Conservation (phyloP, 768 basidiomycete species). For the Russula ochroleuca region DNA sequence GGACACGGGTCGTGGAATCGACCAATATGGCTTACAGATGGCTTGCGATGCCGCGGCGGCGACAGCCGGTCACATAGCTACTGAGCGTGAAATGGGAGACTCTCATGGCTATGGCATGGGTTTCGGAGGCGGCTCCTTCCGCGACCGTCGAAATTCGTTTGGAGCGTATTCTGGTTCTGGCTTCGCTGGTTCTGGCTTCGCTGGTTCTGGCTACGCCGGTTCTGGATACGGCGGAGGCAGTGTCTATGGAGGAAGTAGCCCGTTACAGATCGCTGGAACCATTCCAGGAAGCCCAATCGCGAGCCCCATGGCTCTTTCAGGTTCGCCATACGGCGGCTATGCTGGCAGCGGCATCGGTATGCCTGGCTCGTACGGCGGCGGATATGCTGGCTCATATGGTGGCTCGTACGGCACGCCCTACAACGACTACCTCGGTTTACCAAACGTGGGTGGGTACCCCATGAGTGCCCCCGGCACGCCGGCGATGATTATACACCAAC, state of each 20-base stretch:
- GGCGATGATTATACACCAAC: not conserved
- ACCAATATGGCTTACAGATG: slow-evolving; percentile 22
- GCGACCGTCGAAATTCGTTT: slow-evolving; percentile 16
- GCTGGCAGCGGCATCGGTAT: not conserved
- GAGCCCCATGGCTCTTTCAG: slow-evolving; percentile 4
- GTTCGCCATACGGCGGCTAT: slow-evolving; percentile 1
- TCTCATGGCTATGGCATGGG: slow-evolving; percentile 2
- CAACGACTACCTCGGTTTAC: slow-evolving; percentile 1
- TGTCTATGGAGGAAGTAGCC: slow-evolving; percentile 7
- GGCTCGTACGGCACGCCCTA: slow-evolving; percentile 8
- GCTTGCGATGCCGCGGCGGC: slow-evolving; percentile 24
- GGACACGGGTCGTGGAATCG: slow-evolving; percentile 41
- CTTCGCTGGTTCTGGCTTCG: slow-evolving; percentile 13
- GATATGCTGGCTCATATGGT: slow-evolving; percentile 6
- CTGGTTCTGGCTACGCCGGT: not conserved
- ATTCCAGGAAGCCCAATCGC: not conserved
- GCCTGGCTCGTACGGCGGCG: slow-evolving; percentile 15
- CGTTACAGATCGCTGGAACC: not conserved
- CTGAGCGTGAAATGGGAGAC: slow-evolving; percentile 18
- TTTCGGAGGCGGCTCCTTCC: slow-evolving; percentile 13
- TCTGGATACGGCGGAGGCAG: slow-evolving; percentile 2
- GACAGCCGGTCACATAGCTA: slow-evolving; percentile 15
- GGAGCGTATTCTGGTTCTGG: not conserved
- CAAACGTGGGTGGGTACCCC: slow-evolving; percentile 1
- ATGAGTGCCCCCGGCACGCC: slow-evolving; percentile 1